These are phyloP conservation scores for Nicotiana sylvestris DNA, from an alignment of 257 asterid genomes.

Conservation along the genomic window DNA sequence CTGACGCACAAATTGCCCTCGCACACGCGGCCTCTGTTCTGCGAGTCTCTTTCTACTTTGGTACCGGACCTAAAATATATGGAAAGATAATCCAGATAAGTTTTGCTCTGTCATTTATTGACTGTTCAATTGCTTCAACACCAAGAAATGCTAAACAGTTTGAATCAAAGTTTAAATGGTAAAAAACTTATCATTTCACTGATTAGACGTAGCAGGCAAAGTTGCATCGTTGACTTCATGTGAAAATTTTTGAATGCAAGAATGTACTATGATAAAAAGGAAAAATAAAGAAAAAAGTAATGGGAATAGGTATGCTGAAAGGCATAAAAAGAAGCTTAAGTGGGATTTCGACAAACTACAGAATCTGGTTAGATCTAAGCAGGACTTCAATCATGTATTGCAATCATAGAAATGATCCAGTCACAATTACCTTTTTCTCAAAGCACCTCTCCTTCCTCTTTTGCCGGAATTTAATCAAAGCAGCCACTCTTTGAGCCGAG, in stretches of 20 bases:
- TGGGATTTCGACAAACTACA: neutral
- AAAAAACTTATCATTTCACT: neutral
- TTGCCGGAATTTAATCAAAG: constrained; percentile 42
- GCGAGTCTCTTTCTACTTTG: constrained; percentile 48
- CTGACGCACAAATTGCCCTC: constrained; percentile 48
- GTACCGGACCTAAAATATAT: constrained; percentile 37
- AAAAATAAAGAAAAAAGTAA: neutral
- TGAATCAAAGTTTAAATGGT: neutral
- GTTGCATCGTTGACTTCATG: neutral
- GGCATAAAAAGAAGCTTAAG: neutral
- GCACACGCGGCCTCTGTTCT: constrained; percentile 48
- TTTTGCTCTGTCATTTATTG: neutral
- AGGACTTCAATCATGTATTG: neutral
- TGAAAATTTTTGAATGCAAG: neutral
- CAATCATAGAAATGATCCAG: neutral
- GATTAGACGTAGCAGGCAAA: neutral
- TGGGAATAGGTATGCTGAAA: neutral
- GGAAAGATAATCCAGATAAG: neutral
- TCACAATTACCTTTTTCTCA: constrained; percentile 40
- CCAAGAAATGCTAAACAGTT: neutral
- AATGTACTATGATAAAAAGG: neutral
- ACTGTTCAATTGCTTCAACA: neutral
- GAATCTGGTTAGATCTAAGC: neutral
- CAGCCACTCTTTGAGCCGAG: constrained; percentile 38
- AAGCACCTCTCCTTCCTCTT: constrained; percentile 52